Percentiles rank a stretch among this genome's conserved stretches.
phyloP scores from a whole-genome alignment of 1,284 basidiomycete species.

The Cystobasidium sp. region DNA sequence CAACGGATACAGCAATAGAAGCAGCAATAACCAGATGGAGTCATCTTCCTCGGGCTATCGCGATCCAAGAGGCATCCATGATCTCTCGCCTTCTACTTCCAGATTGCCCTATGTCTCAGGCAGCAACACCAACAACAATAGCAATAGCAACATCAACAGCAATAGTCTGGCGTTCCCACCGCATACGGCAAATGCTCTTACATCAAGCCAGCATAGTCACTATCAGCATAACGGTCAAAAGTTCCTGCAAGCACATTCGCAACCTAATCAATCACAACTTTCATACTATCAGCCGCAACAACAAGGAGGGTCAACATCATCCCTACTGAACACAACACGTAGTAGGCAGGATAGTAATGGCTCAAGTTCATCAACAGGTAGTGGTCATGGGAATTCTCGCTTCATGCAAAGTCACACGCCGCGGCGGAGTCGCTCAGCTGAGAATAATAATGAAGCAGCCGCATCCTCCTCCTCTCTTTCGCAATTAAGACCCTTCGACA shows the following conservation, averaged over 20 bases:
- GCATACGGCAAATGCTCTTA: not conserved
- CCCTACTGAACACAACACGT: not conserved
- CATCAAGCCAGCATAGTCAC: constrained; percentile 8
- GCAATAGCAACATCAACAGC: not conserved
- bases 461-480: not conserved
- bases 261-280: too few species aligned
- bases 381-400: not conserved
- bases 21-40: not conserved
- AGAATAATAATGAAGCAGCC: not conserved
- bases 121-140: not conserved
- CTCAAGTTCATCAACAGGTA: not conserved
- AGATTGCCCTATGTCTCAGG: constrained; percentile 15
- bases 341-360: constrained; percentile 8
- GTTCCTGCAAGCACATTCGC: not conserved
- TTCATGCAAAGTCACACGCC: constrained; percentile 6
- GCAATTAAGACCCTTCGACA: not conserved
- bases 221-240: not conserved
- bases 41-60: not conserved
- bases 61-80: not conserved
- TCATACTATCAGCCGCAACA: not conserved
- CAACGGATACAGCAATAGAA: not conserved
- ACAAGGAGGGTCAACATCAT: not conserved
- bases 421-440: constrained; percentile 9
- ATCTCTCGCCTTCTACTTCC: constrained; percentile 7
- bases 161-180: not conserved